Percentiles rank a stretch among this genome's conserved stretches.
Conservation (phyloP, 148 eudicot genomes). For the Amaranthus palmeri region DNA sequence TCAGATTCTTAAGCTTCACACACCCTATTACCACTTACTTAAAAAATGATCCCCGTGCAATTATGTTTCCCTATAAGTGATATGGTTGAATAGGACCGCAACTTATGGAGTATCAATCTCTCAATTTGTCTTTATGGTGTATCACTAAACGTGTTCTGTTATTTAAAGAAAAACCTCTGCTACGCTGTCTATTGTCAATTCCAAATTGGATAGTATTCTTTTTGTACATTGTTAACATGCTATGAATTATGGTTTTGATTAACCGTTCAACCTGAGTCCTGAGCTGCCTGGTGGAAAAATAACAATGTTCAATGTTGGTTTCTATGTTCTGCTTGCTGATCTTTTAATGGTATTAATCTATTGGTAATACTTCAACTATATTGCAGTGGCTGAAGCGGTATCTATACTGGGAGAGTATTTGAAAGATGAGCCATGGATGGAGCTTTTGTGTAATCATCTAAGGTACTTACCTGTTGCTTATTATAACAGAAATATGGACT, state of each 20-base stretch:
- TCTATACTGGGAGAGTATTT: constrained; percentile 80
- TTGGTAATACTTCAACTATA: not conserved
- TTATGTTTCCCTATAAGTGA: not conserved
- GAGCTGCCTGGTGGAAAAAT: not conserved
- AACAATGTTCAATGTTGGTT: not conserved
- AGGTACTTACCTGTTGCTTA: constrained; percentile 38
- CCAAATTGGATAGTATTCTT: not conserved
- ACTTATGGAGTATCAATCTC: not conserved
- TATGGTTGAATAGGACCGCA: not conserved
- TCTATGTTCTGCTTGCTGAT: not conserved
- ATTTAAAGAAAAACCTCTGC: not conserved
- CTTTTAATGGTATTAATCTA: not conserved
- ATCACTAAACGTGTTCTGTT: not conserved
- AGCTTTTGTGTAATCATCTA: constrained; percentile 65
- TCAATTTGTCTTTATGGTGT: not conserved
- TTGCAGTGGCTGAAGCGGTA: constrained; percentile 68
- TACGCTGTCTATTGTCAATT: not conserved
- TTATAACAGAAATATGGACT: not conserved
- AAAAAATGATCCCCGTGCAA: not conserved
- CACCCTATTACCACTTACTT: not conserved
- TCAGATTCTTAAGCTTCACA: not conserved
- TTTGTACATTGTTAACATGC: not conserved
- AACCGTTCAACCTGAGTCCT: not conserved
- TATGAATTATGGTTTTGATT: not conserved
- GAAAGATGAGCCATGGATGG: constrained; percentile 89